Conservation (phyloP, 257 asterid genomes). For the Schizonepeta tenuifolia region DNA sequence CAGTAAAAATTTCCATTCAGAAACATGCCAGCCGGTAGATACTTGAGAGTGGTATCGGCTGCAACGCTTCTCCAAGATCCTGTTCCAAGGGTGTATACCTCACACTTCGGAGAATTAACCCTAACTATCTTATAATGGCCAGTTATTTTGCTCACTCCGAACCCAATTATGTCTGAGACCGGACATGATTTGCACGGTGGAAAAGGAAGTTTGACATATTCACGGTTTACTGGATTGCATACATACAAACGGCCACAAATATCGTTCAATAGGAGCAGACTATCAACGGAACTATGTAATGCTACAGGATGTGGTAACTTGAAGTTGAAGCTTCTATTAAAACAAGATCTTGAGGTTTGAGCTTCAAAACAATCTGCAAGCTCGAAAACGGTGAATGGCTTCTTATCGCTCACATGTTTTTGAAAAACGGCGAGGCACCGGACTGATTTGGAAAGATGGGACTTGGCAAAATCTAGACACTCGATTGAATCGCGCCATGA, state of each 20-base stretch:
- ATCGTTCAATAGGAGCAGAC: too few relatives aligned
- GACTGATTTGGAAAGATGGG: slow-evolving; percentile 35
- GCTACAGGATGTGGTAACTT: neutral
- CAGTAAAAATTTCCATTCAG: too few relatives aligned
- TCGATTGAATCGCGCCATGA: slow-evolving; percentile 34
- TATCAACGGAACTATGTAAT: slow-evolving; percentile 22
- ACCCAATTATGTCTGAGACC: slow-evolving; percentile 21
- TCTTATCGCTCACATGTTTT: too few relatives aligned
- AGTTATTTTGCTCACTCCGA: slow-evolving; percentile 40
- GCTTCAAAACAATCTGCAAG: neutral
- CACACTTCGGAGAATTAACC: neutral
- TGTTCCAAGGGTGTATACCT: slow-evolving; percentile 46
- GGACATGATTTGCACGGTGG: neutral
- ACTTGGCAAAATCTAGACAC: slow-evolving; percentile 28
- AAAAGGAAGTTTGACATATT: slow-evolving; percentile 15
- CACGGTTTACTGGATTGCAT: slow-evolving; percentile 50
- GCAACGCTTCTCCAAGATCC: slow-evolving; percentile 40
- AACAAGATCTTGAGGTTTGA: too few relatives aligned
- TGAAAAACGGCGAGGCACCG: slow-evolving; percentile 33
- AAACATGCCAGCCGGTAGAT: too few relatives aligned
- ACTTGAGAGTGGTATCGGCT: too few relatives aligned
- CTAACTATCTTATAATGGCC: slow-evolving; percentile 38
- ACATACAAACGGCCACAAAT: neutral
- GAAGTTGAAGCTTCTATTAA: too few relatives aligned
- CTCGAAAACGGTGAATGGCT: slow-evolving; percentile 26